Evolutionary conservation across 306 rosid genomes (phyloP).

Genomic region (Cyamopsis tetragonoloba): DNA sequence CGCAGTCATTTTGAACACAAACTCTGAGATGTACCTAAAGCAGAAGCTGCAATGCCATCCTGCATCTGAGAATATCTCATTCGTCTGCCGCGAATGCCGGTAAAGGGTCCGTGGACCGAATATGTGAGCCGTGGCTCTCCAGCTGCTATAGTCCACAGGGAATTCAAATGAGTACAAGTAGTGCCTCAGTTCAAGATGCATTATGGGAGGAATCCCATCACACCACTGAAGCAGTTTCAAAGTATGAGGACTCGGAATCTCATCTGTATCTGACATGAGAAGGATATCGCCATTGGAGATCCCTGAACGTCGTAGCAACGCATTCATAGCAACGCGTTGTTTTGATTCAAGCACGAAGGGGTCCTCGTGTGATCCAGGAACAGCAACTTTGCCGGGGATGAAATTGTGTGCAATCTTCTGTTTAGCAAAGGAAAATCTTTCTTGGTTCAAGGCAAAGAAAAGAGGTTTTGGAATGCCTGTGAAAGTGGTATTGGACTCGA

Average conservation of each 20-base stretch:
- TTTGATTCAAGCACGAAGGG: slow-evolving; percentile 63
- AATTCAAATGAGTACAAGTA: slow-evolving; percentile 93
- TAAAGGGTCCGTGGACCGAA: slow-evolving; percentile 49
- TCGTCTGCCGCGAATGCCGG: slow-evolving; percentile 60
- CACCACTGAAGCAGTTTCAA: slow-evolving; percentile 87
- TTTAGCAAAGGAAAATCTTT: slow-evolving; percentile 61
- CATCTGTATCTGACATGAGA: slow-evolving; percentile 80
- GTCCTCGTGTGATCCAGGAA: slow-evolving; percentile 39
- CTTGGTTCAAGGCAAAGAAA: slow-evolving; percentile 43
- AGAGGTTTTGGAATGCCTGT: slow-evolving; percentile 81
- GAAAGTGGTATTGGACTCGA: slow-evolving; percentile 76
- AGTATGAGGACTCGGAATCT: slow-evolving; percentile 83
- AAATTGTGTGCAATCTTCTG: slow-evolving; percentile 42
- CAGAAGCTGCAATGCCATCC: slow-evolving; percentile 99
- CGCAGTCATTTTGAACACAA: slow-evolving; percentile 87
- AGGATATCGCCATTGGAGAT: slow-evolving; percentile 62
- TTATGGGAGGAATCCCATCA: slow-evolving; percentile 67
- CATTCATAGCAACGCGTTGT: slow-evolving; percentile 71
- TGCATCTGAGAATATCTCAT: slow-evolving; percentile 62
- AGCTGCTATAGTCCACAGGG: slow-evolving; percentile 84
- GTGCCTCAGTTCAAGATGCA: slow-evolving; percentile 85
- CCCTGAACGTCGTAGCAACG: slow-evolving; percentile 52
- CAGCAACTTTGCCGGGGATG: slow-evolving; percentile 47
- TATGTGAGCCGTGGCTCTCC: slow-evolving; percentile 76
- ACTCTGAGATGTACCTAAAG: slow-evolving; percentile 61